Evolutionary conservation across 148 eudicot species (phyloP), one percentile per base, ranked within the genome.

Genomic region (Persicaria maculosa): DNA sequence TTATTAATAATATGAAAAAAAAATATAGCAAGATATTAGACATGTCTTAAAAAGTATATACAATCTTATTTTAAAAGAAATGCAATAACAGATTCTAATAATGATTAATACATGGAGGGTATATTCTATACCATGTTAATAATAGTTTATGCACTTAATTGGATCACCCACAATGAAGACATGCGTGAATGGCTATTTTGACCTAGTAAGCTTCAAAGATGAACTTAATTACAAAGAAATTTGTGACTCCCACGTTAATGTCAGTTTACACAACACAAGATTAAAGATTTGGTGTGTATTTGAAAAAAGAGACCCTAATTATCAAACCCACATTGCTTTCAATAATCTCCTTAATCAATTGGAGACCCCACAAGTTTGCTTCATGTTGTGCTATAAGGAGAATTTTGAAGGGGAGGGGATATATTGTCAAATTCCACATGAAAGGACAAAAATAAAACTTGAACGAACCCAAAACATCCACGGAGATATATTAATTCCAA

Each of bases 251-350:
- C 65, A 59, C 65, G 40, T 59, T 59, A 59, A 59, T 17, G 2
- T 9, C 6, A 19, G 20, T 57, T 1, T 57, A 25, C 9, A 17
- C 7, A 9, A 20, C 16, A 10, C 16, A 31, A 61, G 68, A 61
- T 61, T 61, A 6, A 31, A 61, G 68, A 61, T 61, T 61, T 57
- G 31, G 25, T 57, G 62, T 57, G 62, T 57, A n/a, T 57, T 61
- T 25, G 40, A 9, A 61, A 25, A 25, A 61, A 61, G 44, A 61
- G 40, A 61, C 68, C 68, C 68, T 61, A 25, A 61, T 61, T 15
- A 19, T 20, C 4, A 58, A 25, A 14, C 67, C 15, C 16, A 4
- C 17, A 61, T 61, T 61, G 67, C 67, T 59, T 20, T 59, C 67
- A 20, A 59, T 11, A 59, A 22, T 36, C 40, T 59, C 40, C 44